A percentile compares a stretch with the other conserved stretches of the same genome.
Conservation (phyloP, 495 filamentous ascomycete genomes). For the Aspergillus taichungensis region DNA sequence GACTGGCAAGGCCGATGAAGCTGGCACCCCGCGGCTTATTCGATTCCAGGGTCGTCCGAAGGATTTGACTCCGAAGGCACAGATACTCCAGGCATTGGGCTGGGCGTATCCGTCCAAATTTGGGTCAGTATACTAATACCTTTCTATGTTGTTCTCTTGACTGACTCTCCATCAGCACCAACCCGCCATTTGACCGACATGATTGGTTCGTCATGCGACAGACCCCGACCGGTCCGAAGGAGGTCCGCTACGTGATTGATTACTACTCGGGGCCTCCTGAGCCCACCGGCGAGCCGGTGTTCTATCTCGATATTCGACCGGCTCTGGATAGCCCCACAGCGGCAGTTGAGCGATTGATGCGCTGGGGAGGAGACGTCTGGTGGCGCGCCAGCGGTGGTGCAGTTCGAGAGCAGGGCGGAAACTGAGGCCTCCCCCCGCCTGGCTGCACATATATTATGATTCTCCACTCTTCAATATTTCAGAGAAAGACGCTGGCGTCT, state of each 20-base stretch:
- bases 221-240: constrained; percentile 50
- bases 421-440: constrained; percentile 2
- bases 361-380: constrained; percentile 94
- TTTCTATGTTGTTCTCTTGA: neutral
- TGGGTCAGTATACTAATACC: constrained; percentile 40
- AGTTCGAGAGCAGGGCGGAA: constrained; percentile 35
- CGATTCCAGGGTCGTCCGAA: constrained; percentile 81
- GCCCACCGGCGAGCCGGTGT: constrained; percentile 85
- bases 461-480: constrained; percentile 23
- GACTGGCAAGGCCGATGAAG: constrained; percentile 28
- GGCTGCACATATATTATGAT: constrained; percentile 2
- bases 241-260: constrained; percentile 94
- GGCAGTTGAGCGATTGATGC: constrained; percentile 71
- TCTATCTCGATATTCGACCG: constrained; percentile 94
- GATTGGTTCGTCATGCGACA: constrained; percentile 87
- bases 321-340: constrained; percentile 76
- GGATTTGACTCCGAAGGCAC: constrained; percentile 85
- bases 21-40: constrained; percentile 57
- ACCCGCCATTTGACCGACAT: constrained; percentile 93
- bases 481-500: constrained; percentile 23
- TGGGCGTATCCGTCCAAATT: constrained; percentile 72
- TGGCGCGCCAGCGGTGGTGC: constrained; percentile 74
- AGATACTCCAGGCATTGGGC: constrained; percentile 67
- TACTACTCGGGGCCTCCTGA: constrained; percentile 89
- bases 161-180: constrained; percentile 38